Base-by-base conservation (phyloP, 495 filamentous ascomycete genomes). In the Clohesyomyces aquaticus region DNA sequence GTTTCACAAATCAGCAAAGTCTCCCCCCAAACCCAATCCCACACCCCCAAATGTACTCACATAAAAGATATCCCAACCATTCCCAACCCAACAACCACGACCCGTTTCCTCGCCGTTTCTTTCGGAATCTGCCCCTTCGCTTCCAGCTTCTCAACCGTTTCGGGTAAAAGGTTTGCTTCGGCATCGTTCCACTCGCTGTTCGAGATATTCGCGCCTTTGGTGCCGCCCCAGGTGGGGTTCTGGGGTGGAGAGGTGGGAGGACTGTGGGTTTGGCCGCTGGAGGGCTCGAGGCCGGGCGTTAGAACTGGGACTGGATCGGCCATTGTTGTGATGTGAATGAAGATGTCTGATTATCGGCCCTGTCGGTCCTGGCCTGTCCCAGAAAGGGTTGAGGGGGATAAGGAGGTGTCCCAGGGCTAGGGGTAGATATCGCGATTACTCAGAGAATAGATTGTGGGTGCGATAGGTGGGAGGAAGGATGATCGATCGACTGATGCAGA, bases 51-150 rank as follows among this genome's bases (percentile, higher is more conserved):
- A 2, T 3, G n/a, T n/a, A 74, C 87, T 77, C 77, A 94, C 91
- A 96, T 96, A 74, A 96, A 93, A 47, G 90, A 86, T 57, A 97
- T 90, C 22, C 91, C 93, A 42, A 98, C 93, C 93, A 98, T 98
- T 10, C 93, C 93, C 76, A 98, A 76, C 9, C 93, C 93, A 25
- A 96, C 91, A 29, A 98, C 84, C 0, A 97, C 91, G 32, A 96
- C 79, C 69, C 81, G 87, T 67, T 91, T 90, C 54, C 87, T 72
- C 48, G 68, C 61, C 19, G 55, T 59, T 29, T 50, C 52, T 50
- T 72, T 68, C 8, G 72, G 71, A 21, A 53, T 2, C 19, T 41
- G 28, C 29, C n/a, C 51, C 3, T 55, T 55, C 32, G 22, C 8
- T 4, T 1, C 51, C 51, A 55, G 19, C 28, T 41, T n/a, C 19